Evolutionary conservation across 1,139 yeast species (phyloP).

Genomic region (Magnusiomyces magnusii): DNA sequence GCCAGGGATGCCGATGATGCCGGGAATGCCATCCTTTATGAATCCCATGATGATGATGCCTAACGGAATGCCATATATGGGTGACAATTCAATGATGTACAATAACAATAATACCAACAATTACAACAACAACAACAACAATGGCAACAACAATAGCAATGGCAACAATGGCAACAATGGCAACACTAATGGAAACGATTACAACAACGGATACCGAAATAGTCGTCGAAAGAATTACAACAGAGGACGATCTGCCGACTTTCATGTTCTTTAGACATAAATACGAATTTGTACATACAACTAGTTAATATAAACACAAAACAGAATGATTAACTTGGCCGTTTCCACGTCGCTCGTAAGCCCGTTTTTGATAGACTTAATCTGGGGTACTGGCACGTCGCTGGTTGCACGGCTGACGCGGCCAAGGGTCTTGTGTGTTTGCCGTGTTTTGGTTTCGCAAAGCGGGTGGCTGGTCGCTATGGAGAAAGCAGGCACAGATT

Average conservation of each 20-base stretch:
- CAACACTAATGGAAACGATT: neutral
- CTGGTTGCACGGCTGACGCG: no score
- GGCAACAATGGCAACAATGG: neutral
- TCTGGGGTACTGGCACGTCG: no score
- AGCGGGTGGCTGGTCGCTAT: no score
- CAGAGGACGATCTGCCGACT: neutral
- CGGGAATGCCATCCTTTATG: neutral
- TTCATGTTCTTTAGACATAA: neutral
- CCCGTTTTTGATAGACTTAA: no score
- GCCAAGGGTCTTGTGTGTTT: no score
- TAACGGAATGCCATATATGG: constrained; percentile 18
- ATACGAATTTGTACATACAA: no score
- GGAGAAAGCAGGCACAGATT: no score
- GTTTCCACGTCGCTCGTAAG: no score
- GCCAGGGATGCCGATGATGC: neutral
- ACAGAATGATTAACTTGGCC: no score
- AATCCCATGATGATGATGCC: constrained; percentile 16
- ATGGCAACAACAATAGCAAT: neutral
- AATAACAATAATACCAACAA: constrained; percentile 19
- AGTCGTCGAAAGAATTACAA: neutral
- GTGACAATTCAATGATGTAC: constrained; percentile 16
- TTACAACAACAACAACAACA: neutral
- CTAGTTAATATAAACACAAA: no score
- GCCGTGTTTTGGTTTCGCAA: no score
- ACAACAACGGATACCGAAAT: neutral